Conservation (phyloP, 495 filamentous ascomycete species). For the Penicillium robsamsonii region DNA sequence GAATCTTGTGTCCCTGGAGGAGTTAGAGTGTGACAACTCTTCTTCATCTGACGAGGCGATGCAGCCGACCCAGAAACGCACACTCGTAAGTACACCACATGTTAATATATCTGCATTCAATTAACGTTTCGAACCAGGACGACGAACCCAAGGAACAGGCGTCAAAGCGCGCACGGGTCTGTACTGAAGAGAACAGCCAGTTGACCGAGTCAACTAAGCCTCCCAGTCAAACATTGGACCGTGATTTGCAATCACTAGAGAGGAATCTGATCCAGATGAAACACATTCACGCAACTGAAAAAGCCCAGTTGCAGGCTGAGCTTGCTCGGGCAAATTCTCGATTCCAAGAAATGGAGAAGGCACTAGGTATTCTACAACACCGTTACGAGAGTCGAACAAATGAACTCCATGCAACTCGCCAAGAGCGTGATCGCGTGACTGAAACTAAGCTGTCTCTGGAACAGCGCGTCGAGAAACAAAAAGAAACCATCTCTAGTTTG, state of each 20-base stretch:
- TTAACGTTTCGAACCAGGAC: constrained; percentile 21
- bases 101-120: neutral
- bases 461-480: constrained; percentile 39
- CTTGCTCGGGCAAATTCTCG: constrained; percentile 24
- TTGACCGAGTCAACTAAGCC: constrained; percentile 35
- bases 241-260: constrained; percentile 34
- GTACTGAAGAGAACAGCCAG: constrained; percentile 33
- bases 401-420: constrained; percentile 38
- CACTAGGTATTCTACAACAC: constrained; percentile 36
- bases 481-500: constrained; percentile 43
- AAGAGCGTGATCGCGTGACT: constrained; percentile 33
- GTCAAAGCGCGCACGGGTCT: constrained; percentile 36
- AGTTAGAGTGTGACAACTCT: constrained; percentile 19
- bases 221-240: constrained; percentile 33
- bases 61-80: constrained; percentile 31
- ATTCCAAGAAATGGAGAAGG: constrained; percentile 29
- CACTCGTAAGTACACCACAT: constrained; percentile 32
- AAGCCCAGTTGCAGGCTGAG: constrained; percentile 29
- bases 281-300: constrained; percentile 28
- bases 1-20: constrained; percentile 26
- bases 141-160: constrained; percentile 29
- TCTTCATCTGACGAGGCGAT: constrained; percentile 20
- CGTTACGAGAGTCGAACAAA: constrained; percentile 44
- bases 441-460: constrained; percentile 28
- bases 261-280: constrained; percentile 38